phyloP scores from a whole-genome alignment of 108 stramenopile species.

The Cyclotella cryptica region DNA sequence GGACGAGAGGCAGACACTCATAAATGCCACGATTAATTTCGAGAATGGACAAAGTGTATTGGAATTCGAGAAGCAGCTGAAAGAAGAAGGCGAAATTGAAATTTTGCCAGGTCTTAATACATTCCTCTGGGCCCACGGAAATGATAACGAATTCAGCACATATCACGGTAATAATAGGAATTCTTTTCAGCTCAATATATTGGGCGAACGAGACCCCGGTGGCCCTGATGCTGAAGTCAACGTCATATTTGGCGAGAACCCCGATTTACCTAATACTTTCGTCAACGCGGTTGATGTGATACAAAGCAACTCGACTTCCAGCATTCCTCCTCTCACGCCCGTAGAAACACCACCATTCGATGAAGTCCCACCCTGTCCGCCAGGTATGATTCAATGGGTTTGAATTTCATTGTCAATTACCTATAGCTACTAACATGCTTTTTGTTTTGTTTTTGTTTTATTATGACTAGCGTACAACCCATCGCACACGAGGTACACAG shows the following conservation, averaged over 20 bases:
- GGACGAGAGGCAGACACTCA: conserved; percentile 60
- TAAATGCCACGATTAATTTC: conserved; percentile 53
- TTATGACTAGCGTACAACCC: not conserved
- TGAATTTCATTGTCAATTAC: not conserved
- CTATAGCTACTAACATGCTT: not conserved
- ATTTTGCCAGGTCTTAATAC: conserved; percentile 42
- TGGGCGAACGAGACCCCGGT: not conserved
- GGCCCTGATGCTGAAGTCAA: not conserved
- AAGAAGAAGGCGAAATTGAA: conserved; percentile 54
- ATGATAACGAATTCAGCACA: conserved; percentile 15
- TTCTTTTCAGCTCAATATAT: not conserved
- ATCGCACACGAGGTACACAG: not conserved
- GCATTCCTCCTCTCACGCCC: not conserved
- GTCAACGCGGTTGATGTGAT: no score
- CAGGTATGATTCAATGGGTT: not conserved
- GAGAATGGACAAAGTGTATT: conserved; percentile 44
- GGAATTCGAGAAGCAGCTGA: conserved; percentile 63
- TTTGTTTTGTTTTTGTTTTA: not conserved
- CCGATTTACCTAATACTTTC: no score
- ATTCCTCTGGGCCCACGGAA: conserved; percentile 56
- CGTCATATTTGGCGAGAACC: no score
- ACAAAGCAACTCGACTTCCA: no score
- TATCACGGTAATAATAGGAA: conserved; percentile 4
- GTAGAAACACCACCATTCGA: not conserved
- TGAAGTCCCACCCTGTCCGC: not conserved